Evolutionary conservation across 768 basidiomycete species (phyloP), one percentile per base, ranked within the genome.

Genomic region (Pleurotus cornucopiae): DNA sequence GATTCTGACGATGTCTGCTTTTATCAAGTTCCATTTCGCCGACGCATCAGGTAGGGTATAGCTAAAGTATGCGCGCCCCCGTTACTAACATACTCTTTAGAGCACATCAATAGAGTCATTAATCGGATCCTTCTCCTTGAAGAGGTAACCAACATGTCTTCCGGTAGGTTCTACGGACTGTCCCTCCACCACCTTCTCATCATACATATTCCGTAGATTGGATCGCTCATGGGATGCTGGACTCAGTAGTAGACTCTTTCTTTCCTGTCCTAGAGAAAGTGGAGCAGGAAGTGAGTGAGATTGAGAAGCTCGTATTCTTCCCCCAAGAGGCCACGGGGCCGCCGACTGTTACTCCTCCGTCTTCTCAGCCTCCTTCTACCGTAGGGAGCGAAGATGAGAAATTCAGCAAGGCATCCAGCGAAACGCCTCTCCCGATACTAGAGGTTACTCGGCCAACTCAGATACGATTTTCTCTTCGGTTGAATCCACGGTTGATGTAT

Each of bases 181-280:
- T 45, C 18, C 3, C 38, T 48, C 16, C 18, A 9, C 16, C 16
- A 38, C 7, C n/a, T 21, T n/a, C 44, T 26, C 34, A 20, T 46
- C 38, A 14, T 58, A 54, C 23, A 25, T 57, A n/a, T 25, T 16
- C 46, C 20, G 39, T 59, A 93, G 94, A 94, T 66, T 96, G 93
- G 92, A 91, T 98, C 60, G 93, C 92, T 0, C 94, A 98, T 68
- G 89, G 87, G 18, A 79, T 97, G 54, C 74, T 98, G 60, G 95
- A 97, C 64, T 95, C 93, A 1, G 85, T 98, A 52, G 94, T 98
- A 18, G 94, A 98, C 66, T 88, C 91, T 0, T 95, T 95, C 71
- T 93, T 94, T 67, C 92, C 92, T 1, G 78, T 93, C 57, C 73
- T 94, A 57, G 80, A 86, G 60, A 84, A 85, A 57, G 87, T 97